These are phyloP conservation scores for Arthrinium puccinioides DNA, from an alignment of 2,329 filamentous ascomycete genomes.

Conservation along the genomic window DNA sequence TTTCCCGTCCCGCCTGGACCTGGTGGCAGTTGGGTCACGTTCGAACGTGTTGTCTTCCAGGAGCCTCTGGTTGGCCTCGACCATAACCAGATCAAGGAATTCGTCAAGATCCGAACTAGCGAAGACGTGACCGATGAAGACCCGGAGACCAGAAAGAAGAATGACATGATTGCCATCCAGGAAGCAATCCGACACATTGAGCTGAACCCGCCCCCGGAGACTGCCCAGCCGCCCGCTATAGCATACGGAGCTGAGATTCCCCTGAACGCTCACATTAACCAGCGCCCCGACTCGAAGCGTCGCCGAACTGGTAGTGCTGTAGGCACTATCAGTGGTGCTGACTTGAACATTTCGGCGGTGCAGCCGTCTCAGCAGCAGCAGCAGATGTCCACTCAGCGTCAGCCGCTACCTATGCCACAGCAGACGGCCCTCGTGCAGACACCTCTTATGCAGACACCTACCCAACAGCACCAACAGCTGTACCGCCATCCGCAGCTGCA, in stretches of 20 bases:
- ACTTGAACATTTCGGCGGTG: not conserved
- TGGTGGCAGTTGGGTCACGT: constrained; percentile 58
- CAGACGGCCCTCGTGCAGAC: not conserved
- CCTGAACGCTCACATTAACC: constrained; percentile 27
- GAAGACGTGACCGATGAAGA: constrained; percentile 24
- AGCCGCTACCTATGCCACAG: constrained; percentile 1
- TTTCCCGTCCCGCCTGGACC: constrained; percentile 46
- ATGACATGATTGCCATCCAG: constrained; percentile 35
- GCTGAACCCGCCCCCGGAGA: constrained; percentile 35
- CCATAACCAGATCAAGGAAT: constrained; percentile 54
- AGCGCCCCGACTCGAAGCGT: constrained; percentile 36
- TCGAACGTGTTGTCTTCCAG: constrained; percentile 52
- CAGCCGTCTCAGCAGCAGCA: not conserved
- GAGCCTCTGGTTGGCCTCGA: constrained; percentile 47
- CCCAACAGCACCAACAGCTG: too few relatives aligned
- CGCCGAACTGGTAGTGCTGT: constrained; percentile 34
- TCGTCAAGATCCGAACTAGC: constrained; percentile 47
- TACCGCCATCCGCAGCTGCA: constrained; percentile 2
- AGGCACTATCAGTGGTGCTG: constrained; percentile 21
- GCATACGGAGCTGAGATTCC: constrained; percentile 45
- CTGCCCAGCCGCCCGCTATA: constrained; percentile 33
- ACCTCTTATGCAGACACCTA: not conserved
- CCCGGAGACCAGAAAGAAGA: constrained; percentile 23
- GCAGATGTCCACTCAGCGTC: not conserved
- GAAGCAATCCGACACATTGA: constrained; percentile 39